These are phyloP conservation scores for Termitomyces sp. DNA, from an alignment of 768 basidiomycete genomes.

Conservation along the genomic window DNA sequence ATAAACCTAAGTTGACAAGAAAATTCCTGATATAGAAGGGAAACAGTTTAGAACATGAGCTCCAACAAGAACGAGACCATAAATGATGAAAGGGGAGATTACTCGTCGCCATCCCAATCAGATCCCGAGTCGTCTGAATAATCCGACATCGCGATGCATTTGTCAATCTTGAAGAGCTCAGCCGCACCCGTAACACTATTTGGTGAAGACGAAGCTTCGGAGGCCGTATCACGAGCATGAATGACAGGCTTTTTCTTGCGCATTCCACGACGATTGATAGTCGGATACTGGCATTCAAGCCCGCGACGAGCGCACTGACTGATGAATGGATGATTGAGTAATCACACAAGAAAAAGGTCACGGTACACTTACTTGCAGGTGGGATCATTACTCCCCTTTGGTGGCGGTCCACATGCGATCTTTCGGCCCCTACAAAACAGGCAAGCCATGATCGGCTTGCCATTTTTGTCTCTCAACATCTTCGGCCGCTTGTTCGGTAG, in stretches of 20 bases:
- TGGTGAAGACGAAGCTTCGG: background rate
- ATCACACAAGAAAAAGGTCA: too few species aligned
- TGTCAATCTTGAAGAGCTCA: background rate
- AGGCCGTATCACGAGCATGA: background rate
- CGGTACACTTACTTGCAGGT: constrained; percentile 47
- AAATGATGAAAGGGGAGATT: background rate
- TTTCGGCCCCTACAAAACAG: constrained; percentile 50
- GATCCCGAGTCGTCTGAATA: background rate
- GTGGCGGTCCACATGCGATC: constrained; percentile 50
- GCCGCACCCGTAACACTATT: too few species aligned
- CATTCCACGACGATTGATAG: background rate
- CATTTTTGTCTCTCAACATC: constrained; percentile 2
- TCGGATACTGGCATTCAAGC: background rate
- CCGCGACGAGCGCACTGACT: constrained; percentile 4
- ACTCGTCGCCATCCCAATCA: background rate
- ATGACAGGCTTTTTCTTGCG: background rate
- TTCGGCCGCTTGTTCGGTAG: constrained; percentile 5
- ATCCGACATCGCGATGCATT: background rate
- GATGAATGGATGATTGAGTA: background rate
- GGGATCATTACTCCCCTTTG: constrained; percentile 33
- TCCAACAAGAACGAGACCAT: background rate
- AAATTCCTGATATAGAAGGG: background rate
- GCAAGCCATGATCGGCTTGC: constrained; percentile 47
- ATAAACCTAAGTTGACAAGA: background rate
- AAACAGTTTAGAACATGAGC: background rate